Percentiles rank a stretch among this genome's conserved stretches.
These are phyloP conservation scores for Hemisphaericaspora lyxosophila DNA, from an alignment of 1,139 yeast species.

Conservation along the genomic window DNA sequence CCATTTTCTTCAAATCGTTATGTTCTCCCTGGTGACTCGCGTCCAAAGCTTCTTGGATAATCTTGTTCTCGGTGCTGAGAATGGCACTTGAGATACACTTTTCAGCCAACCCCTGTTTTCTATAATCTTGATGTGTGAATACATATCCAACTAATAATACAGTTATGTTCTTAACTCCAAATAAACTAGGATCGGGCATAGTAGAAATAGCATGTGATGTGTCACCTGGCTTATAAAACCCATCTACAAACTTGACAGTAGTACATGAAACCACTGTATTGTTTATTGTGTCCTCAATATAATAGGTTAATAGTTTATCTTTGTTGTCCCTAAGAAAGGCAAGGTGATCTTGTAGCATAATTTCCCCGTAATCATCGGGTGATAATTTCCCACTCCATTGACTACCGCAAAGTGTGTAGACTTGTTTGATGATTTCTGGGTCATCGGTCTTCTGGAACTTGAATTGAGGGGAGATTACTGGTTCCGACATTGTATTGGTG, in stretches of 20 bases:
- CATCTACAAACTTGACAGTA: constrained; percentile 26
- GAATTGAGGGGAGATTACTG: not conserved
- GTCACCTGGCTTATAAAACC: constrained; percentile 34
- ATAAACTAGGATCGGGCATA: constrained; percentile 32
- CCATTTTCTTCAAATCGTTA: constrained; percentile 36
- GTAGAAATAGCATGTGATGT: constrained; percentile 28
- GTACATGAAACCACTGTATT: constrained; percentile 27
- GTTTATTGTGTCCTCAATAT: constrained; percentile 28
- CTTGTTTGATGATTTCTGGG: constrained; percentile 25
- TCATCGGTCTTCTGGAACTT: constrained; percentile 23
- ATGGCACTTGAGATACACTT: constrained; percentile 30
- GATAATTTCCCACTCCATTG: constrained; percentile 32
- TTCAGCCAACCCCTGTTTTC: constrained; percentile 34
- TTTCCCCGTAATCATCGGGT: constrained; percentile 27
- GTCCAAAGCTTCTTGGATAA: constrained; percentile 26
- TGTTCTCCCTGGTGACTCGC: constrained; percentile 21
- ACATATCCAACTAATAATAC: constrained; percentile 31
- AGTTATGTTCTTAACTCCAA: constrained; percentile 35
- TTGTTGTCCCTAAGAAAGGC: constrained; percentile 16
- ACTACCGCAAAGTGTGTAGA: constrained; percentile 27
- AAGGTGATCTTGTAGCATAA: constrained; percentile 18
- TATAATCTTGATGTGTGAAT: constrained; percentile 26
- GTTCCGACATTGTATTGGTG: not conserved
- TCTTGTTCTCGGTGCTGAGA: constrained; percentile 30
- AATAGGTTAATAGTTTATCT: constrained; percentile 23